Conservation (phyloP, 441 rosid species). For the Eruca vesicaria region DNA sequence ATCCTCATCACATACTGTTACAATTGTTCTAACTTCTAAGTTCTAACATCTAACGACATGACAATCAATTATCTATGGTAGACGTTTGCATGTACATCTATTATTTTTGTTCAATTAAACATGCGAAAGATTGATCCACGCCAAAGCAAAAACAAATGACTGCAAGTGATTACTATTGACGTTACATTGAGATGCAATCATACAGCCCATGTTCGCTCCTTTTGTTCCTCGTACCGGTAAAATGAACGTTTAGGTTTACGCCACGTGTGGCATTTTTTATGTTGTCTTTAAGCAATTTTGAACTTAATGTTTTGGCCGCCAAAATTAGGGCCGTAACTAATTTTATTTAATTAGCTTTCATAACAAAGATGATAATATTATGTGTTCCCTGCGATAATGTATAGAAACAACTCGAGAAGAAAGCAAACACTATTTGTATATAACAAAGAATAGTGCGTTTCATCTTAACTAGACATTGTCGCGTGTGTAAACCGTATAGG, state of each 20-base stretch:
- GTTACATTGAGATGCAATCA: neutral
- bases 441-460: constrained; percentile 17
- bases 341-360: neutral
- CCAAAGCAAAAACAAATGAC: neutral
- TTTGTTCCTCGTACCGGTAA: constrained; percentile 17
- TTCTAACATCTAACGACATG: neutral
- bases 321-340: constrained; percentile 24
- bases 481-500: constrained; percentile 18
- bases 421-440: constrained; percentile 14
- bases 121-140: neutral
- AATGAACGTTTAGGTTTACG: neutral
- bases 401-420: constrained; percentile 26
- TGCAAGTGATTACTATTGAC: neutral
- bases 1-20: neutral
- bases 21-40: neutral
- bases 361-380: neutral
- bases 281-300: constrained; percentile 8
- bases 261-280: constrained; percentile 22
- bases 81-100: neutral
- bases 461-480: constrained; percentile 3
- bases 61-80: neutral
- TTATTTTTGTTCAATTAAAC: neutral
- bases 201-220: neutral
- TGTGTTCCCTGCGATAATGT: constrained; percentile 15
- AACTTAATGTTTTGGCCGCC: constrained; percentile 24